Conservation (phyloP, 2,329 filamentous ascomycete genomes). For the Pseudomassariella vexata region DNA sequence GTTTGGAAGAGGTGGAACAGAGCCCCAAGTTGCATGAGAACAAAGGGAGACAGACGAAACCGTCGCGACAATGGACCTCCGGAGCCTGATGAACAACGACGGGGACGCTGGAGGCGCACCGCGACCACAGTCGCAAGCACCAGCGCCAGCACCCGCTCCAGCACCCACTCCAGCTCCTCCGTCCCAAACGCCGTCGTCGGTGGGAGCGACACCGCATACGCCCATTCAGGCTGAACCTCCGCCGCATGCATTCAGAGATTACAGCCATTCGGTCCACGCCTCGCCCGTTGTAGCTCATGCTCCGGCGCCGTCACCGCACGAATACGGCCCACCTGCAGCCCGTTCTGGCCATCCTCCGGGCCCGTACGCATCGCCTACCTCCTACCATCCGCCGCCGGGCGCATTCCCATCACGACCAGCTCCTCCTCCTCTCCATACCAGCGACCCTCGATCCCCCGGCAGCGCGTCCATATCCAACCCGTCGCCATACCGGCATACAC, state of each 20-base stretch:
- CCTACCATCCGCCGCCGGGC: constrained; percentile 29
- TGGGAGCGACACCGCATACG: constrained; percentile 23
- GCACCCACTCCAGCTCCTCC: constrained; percentile 17
- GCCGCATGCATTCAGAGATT: constrained; percentile 46
- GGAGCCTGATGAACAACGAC: constrained; percentile 48
- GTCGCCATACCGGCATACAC: constrained; percentile 45
- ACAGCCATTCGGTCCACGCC: constrained; percentile 37
- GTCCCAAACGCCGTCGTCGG: constrained; percentile 16
- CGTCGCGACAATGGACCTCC: constrained; percentile 40
- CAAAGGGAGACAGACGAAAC: too few relatives aligned
- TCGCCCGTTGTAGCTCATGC: constrained; percentile 31
- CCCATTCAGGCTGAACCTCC: constrained; percentile 33
- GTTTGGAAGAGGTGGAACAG: too few relatives aligned
- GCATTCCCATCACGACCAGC: constrained; percentile 29
- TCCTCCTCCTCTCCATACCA: constrained; percentile 36
- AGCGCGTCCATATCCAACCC: constrained; percentile 35
- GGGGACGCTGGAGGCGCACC: constrained; percentile 29
- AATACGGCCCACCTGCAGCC: constrained; percentile 31
- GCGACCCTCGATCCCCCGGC: constrained; percentile 46
- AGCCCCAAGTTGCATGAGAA: too few relatives aligned
- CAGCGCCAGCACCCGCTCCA: too few relatives aligned
- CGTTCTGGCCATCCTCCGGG: constrained; percentile 22
- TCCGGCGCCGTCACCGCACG: constrained; percentile 33
- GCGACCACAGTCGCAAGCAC: constrained; percentile 16
- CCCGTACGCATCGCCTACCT: constrained; percentile 34